Evolutionary conservation across 192 early-diverging fungal species (phyloP).

Genomic region (Backusella macrospora): DNA sequence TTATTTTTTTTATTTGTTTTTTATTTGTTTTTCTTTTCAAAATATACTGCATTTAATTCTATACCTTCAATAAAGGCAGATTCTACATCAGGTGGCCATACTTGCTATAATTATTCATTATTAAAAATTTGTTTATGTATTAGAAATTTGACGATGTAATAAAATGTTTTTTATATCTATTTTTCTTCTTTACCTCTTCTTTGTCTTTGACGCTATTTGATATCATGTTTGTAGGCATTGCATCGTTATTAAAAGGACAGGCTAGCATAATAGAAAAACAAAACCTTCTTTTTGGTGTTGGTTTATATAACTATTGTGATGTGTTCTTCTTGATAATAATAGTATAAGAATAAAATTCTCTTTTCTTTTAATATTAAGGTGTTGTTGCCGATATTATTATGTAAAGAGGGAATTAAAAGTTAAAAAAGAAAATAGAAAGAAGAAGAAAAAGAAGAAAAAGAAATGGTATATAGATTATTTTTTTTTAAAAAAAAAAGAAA

Average conservation of each 20-base stretch:
- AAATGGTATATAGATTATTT: too few relatives aligned
- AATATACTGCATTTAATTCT: background rate
- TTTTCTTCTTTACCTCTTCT: conserved; percentile 28
- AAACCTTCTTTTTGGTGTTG: too few relatives aligned
- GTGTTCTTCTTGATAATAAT: conserved; percentile 29
- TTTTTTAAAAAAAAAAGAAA: conserved; percentile 6
- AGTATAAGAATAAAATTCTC: too few relatives aligned
- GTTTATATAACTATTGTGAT: conserved; percentile 1
- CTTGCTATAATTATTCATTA: conserved; percentile 38
- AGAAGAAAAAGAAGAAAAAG: background rate
- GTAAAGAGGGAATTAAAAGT: conserved; percentile 9
- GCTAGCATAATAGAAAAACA: conserved; percentile 9
- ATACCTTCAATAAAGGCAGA: conserved; percentile 63
- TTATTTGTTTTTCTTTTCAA: conserved; percentile 10
- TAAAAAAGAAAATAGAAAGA: conserved; percentile 5
- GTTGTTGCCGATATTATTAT: too few relatives aligned
- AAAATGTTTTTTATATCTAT: background rate
- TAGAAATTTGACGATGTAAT: too few relatives aligned
- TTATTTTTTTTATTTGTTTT: conserved; percentile 12
- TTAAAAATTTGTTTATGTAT: background rate
- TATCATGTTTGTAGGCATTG: conserved; percentile 3
- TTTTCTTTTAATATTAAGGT: too few relatives aligned
- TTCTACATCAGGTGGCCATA: conserved; percentile 65
- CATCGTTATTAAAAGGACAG: background rate
- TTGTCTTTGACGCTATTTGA: conserved; percentile 28